phyloP scores from a whole-genome alignment of 2,329 filamentous ascomycete genomes.

The Hirsutella thompsonii region DNA sequence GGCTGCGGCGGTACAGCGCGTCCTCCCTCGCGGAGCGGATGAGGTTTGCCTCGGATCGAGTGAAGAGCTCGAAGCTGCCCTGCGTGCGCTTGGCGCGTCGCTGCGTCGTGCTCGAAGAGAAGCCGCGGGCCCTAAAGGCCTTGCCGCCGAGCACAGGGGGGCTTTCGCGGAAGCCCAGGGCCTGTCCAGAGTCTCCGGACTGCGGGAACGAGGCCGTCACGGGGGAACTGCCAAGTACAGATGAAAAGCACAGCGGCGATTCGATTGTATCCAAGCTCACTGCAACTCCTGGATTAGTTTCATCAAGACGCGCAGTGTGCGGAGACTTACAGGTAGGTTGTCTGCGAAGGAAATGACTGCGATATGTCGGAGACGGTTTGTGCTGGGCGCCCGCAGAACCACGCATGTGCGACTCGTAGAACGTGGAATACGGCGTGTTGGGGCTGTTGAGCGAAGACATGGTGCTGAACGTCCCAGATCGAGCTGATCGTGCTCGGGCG shows the following conservation, averaged over 20 bases:
- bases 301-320: background rate
- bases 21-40: conserved; percentile 18
- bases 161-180: conserved; percentile 3
- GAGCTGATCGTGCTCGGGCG: conserved; percentile 13
- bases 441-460: conserved; percentile 12
- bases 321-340: background rate
- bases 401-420: conserved; percentile 5
- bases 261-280: background rate
- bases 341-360: background rate
- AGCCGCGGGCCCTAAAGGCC: conserved; percentile 11
- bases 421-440: conserved; percentile 13
- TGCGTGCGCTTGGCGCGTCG: conserved; percentile 4
- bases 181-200: background rate
- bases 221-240: background rate
- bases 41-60: conserved; percentile 15
- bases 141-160: conserved; percentile 5
- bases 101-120: conserved; percentile 11
- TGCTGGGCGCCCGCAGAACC: conserved; percentile 1
- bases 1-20: conserved; percentile 14
- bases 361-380: conserved; percentile 8
- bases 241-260: conserved; percentile 2
- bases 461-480: conserved; percentile 18
- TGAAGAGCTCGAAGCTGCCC: conserved; percentile 12
- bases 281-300: background rate
- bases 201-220: background rate